phyloP scores from a whole-genome alignment of 306 rosid species.

The Prunus mira region DNA sequence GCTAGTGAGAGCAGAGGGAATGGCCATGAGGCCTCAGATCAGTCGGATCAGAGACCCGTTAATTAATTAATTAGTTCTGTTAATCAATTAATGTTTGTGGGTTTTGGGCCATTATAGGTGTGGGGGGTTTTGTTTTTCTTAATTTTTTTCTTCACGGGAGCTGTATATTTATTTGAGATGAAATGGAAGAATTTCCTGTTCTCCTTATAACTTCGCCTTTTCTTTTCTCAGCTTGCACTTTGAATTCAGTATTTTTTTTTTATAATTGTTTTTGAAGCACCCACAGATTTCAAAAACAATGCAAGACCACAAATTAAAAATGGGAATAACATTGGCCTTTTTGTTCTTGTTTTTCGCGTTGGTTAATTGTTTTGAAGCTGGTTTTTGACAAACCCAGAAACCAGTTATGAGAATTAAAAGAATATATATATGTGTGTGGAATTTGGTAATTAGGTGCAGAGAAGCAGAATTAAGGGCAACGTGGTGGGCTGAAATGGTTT shows the following conservation, averaged over 20 bases:
- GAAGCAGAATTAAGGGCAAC: neutral
- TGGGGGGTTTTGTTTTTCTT: neutral
- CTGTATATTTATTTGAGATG: constrained; percentile 68
- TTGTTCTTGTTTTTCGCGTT: neutral
- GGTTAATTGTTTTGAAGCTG: neutral
- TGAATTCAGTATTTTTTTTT: neutral
- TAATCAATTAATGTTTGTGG: neutral
- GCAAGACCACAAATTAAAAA: neutral
- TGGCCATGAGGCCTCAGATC: constrained; percentile 24
- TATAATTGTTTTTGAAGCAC: neutral
- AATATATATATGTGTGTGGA: neutral
- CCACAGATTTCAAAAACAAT: neutral
- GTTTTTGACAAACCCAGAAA: neutral
- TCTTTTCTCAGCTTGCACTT: neutral
- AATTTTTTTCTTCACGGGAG: constrained; percentile 40
- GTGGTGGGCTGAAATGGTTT: neutral
- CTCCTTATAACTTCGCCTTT: neutral
- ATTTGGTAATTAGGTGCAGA: neutral
- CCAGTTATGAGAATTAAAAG: neutral
- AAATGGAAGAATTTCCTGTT: constrained; percentile 23
- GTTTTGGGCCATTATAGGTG: neutral
- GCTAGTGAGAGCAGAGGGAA: constrained; percentile 16
- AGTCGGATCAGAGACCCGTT: constrained; percentile 13
- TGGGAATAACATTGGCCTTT: neutral
- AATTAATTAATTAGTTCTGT: neutral